A percentile compares a stretch with the other conserved stretches of the same genome.
Conservation (phyloP, 352 stramenopile genomes). For the Globisporangium splendens region DNA sequence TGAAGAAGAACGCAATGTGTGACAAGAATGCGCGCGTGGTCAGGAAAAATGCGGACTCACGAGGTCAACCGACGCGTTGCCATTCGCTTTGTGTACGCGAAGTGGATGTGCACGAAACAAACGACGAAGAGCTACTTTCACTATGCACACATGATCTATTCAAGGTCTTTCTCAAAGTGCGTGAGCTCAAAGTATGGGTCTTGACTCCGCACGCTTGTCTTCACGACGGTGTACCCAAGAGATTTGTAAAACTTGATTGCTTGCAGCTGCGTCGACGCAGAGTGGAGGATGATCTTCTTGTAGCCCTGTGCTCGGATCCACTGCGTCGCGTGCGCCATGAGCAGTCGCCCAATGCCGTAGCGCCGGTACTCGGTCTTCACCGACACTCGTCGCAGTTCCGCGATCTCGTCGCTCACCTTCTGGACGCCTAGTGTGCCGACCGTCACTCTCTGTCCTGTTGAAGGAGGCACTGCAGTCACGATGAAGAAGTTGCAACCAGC, state of each 20-base stretch:
- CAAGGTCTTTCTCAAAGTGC: constrained; percentile 5
- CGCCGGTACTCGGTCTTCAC: constrained; percentile 5
- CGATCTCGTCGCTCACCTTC: constrained; percentile 1
- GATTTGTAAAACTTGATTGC: constrained; percentile 11
- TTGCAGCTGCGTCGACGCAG: not conserved
- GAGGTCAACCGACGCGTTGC: too few species aligned
- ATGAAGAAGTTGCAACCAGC: constrained; percentile 5
- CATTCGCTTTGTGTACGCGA: too few species aligned
- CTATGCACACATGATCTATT: too few species aligned
- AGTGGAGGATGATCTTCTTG: constrained; percentile 4
- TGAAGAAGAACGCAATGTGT: too few species aligned
- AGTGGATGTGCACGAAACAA: too few species aligned
- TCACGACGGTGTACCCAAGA: not conserved
- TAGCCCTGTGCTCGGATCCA: constrained; percentile 1
- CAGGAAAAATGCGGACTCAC: too few species aligned
- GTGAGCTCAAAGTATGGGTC: constrained; percentile 7
- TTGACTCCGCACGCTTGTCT: constrained; percentile 1
- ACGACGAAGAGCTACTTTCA: too few species aligned
- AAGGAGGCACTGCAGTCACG: not conserved
- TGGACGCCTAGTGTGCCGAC: not conserved
- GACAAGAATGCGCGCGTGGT: too few species aligned
- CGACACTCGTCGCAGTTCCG: constrained; percentile 6
- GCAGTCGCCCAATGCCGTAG: constrained; percentile 7
- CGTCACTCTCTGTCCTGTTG: not conserved
- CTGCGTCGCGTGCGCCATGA: not conserved